Percentiles rank a stretch among this genome's conserved stretches.
Conservation (phyloP, 331 rosid genomes). For the Dryas integrifolia region DNA sequence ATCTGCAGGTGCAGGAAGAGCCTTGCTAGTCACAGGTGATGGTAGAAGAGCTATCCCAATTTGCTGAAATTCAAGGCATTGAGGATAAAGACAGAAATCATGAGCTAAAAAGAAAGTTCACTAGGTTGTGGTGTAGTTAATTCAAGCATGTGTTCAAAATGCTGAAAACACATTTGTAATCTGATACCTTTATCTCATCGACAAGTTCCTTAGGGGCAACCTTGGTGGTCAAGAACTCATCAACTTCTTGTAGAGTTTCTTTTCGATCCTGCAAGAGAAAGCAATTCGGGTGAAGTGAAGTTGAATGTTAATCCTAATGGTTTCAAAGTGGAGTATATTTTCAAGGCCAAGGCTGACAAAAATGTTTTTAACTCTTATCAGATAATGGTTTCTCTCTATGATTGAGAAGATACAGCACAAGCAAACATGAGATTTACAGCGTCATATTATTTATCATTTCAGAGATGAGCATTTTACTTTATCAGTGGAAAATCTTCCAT, state of each 20-base stretch:
- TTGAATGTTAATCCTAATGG: background rate
- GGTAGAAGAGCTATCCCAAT: constrained; percentile 90
- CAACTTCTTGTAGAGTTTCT: constrained; percentile 60
- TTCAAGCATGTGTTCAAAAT: background rate
- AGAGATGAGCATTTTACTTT: background rate
- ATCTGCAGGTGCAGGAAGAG: constrained; percentile 65
- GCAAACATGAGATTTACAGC: no score
- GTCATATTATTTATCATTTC: background rate
- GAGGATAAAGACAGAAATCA: background rate
- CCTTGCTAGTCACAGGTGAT: constrained; percentile 39
- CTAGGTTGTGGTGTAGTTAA: background rate
- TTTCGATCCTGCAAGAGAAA: constrained; percentile 69
- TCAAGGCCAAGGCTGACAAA: background rate
- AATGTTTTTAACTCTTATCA: background rate
- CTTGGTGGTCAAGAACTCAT: constrained; percentile 79
- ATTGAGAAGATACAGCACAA: no score
- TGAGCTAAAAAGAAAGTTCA: background rate
- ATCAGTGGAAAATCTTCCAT: background rate
- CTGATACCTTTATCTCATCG: constrained; percentile 69
- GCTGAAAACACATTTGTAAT: background rate
- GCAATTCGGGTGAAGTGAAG: background rate
- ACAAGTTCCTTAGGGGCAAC: constrained; percentile 81
- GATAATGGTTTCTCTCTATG: no score
- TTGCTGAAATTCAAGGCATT: constrained; percentile 43
- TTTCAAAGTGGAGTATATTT: background rate